Percentiles rank a stretch among this genome's conserved stretches.
These are phyloP conservation scores for Rubus parviflorus DNA, from an alignment of 306 rosid genomes.

Conservation along the genomic window DNA sequence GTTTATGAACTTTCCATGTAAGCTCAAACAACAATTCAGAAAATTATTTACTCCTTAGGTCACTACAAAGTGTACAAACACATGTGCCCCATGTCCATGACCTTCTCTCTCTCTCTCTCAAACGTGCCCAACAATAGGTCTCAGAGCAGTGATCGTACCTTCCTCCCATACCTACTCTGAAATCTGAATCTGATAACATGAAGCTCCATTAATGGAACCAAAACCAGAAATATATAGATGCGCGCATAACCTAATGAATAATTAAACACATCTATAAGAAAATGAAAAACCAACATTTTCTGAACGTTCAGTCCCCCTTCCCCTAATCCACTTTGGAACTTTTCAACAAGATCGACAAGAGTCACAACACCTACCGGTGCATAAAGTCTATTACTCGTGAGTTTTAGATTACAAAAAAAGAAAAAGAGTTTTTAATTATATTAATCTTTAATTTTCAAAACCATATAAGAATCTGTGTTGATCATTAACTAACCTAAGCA, in stretches of 20 bases:
- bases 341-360: not conserved
- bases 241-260: not conserved
- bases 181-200: not conserved
- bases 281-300: not conserved
- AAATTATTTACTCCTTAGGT: not conserved
- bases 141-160: not conserved
- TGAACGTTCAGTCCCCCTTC: not conserved
- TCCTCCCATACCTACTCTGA: not conserved
- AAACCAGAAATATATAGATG: not conserved
- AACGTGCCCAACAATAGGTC: not conserved
- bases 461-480: slow-evolving; percentile 3
- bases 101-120: not conserved
- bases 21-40: not conserved
- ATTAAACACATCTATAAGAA: not conserved
- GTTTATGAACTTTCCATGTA: not conserved
- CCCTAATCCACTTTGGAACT: not conserved
- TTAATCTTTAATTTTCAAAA: not conserved
- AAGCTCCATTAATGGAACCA: slow-evolving; percentile 5
- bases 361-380: not conserved
- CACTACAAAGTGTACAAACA: not conserved
- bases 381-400: not conserved
- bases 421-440: not conserved
- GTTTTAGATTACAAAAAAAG: not conserved
- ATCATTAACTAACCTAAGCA: not conserved
- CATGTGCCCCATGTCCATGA: not conserved